Base-by-base conservation (phyloP, 306 rosid genomes). In the Dryas octopetala region DNA sequence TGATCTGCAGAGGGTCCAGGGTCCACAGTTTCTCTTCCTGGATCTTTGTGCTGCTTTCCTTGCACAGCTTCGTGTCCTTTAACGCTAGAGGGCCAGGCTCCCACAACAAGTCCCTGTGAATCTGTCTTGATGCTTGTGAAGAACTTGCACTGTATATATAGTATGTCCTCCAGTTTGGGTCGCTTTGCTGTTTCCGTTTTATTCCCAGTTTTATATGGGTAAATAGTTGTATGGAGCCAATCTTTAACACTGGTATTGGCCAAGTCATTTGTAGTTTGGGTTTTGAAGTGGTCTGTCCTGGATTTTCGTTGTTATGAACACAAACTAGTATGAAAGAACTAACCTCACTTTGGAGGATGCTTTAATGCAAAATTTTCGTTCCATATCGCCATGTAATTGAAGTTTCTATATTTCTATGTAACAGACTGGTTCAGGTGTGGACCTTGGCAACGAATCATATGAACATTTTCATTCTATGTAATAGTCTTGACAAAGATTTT, bases 21-120 rank as follows among this genome's bases (percentile, higher is more conserved):
- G 98, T 15, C 96, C 98, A 1, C 97, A 94, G 80, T 87, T 94
- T 80, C 90, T 94, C 68, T 94, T 94, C 93, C 75, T 94, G 87
- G 97, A 88, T 82, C 98, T 94, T 19, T 94, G 98, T 74, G 97
- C 97, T 3, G 91, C 97, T 10, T 94, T 91, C 87, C 91, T 94
- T 62, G 88, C 98, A 2, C 97, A 90, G 82, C 91, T 94, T 49
- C 91, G 88, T 0, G 91, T 94, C 55, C 89, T 88, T 58, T 91
- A 82, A 75, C 50, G 78, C 52, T 44, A 70, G 73, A 74, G 64
- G 66, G 60, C 32, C 60, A 52, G 70, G 75, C 69, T 72, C 65
- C 74, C 67, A 66, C 76, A 50, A 73, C 78, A 46, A 73, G 79
- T 73, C 79, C 46, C 5, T 43, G 74, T 55, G 82, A 83, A 79